Evolutionary conservation across 2,329 filamentous ascomycete genomes (phyloP).

Genomic region (Aspergillus luchuensis): DNA sequence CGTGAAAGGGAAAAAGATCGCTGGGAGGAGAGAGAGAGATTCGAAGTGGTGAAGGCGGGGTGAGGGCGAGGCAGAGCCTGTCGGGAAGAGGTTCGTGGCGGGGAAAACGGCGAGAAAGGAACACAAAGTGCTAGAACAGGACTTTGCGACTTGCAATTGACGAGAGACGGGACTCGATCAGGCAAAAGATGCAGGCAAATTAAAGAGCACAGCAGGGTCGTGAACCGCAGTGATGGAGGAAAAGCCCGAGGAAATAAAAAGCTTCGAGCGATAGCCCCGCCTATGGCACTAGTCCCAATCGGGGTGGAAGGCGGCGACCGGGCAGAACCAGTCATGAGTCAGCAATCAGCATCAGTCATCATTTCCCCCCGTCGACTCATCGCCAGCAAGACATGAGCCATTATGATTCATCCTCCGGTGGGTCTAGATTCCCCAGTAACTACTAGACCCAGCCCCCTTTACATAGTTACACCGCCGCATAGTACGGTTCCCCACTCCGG

Average conservation of each 20-base stretch:
- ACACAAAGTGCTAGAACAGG: slow-evolving; percentile 1
- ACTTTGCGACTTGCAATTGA: not conserved
- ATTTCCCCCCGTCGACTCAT: slow-evolving; percentile 15
- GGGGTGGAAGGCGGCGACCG: slow-evolving; percentile 9
- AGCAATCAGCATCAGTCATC: slow-evolving; percentile 16
- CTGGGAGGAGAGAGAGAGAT: not conserved
- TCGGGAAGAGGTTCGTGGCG: not conserved
- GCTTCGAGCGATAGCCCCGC: slow-evolving; percentile 10
- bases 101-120: not conserved
- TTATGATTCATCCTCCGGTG: slow-evolving; percentile 13
- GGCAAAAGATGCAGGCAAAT: not conserved
- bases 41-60: slow-evolving; percentile 2
- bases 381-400: slow-evolving; percentile 15
- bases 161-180: not conserved
- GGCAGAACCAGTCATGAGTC: slow-evolving; percentile 15
- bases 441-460: too few relatives aligned
- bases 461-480: not conserved
- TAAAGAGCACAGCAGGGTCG: not conserved
- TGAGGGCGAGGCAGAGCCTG: slow-evolving; percentile 4
- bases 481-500: not conserved
- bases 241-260: slow-evolving; percentile 15
- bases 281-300: slow-evolving; percentile 22
- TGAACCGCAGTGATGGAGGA: slow-evolving; percentile 4
- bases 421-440: not conserved
- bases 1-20: not conserved